Conservation (phyloP, 306 rosid genomes). For the Pyrus bretschneideri region DNA sequence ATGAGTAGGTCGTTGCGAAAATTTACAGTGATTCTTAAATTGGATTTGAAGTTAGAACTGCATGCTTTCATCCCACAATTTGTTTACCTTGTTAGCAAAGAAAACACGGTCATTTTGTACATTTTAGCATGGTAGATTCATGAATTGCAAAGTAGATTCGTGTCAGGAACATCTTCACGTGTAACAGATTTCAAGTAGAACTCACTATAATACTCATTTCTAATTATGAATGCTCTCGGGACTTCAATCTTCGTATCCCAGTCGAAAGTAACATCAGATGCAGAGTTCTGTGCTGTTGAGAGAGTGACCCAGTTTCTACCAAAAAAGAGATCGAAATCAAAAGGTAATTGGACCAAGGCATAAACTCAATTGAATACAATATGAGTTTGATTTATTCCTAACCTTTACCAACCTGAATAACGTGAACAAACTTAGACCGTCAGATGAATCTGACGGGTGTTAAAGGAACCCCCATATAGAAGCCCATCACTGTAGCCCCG, state of each 20-base stretch:
- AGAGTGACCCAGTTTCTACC: too few relatives aligned
- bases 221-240: slow-evolving; percentile 66
- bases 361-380: too few relatives aligned
- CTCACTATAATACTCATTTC: slow-evolving; percentile 58
- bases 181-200: slow-evolving; percentile 56
- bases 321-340: too few relatives aligned
- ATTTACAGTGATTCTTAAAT: neutral
- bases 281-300: too few relatives aligned
- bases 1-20: neutral
- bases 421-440: too few relatives aligned
- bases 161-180: slow-evolving; percentile 59
- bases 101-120: slow-evolving; percentile 56
- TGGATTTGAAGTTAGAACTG: neutral
- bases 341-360: too few relatives aligned
- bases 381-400: too few relatives aligned
- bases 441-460: too few relatives aligned
- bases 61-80: neutral
- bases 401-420: too few relatives aligned
- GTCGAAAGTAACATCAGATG: slow-evolving; percentile 26
- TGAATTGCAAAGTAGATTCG: slow-evolving; percentile 44
- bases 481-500: too few relatives aligned
- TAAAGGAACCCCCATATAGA: too few relatives aligned
- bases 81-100: slow-evolving; percentile 65
- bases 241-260: slow-evolving; percentile 50
- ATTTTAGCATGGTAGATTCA: slow-evolving; percentile 65